phyloP scores from a whole-genome alignment of 2,329 filamentous ascomycete genomes.

The Aspergillus neoniger region DNA sequence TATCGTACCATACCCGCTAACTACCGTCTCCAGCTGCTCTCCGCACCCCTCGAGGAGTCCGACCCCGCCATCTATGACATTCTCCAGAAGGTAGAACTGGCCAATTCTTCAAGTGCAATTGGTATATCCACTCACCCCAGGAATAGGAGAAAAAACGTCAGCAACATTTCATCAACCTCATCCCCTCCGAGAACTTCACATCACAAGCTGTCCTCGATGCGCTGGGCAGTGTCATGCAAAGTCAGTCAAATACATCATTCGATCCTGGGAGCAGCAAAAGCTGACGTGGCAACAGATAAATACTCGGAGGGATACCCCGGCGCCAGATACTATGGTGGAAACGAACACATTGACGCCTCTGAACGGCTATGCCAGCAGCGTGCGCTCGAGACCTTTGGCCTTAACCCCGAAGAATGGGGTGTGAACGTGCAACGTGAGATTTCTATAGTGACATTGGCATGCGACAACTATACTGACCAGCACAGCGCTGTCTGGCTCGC shows the following conservation, averaged over 20 bases:
- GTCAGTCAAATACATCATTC: conserved; percentile 52
- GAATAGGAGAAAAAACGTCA: conserved; percentile 87
- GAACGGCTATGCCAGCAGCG: conserved; percentile 88
- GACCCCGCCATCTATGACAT: conserved; percentile 87
- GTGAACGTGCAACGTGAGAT: conserved; percentile 86
- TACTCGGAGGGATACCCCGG: conserved; percentile 98
- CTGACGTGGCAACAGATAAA: conserved; percentile 66
- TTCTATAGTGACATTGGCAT: background rate
- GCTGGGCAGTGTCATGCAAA: conserved; percentile 92
- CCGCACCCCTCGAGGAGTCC: conserved; percentile 75
- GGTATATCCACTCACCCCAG: conserved; percentile 18
- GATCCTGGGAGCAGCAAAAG: background rate
- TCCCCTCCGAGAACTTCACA: conserved; percentile 94
- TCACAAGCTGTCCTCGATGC: conserved; percentile 91
- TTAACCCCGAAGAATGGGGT: conserved; percentile 86
- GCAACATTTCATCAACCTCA: conserved; percentile 97
- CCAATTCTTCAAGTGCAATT: conserved; percentile 3
- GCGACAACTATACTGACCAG: background rate
- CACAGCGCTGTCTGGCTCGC: conserved; percentile 75
- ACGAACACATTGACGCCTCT: conserved; percentile 90
- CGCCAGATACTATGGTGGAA: conserved; percentile 93
- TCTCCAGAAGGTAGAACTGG: conserved; percentile 71
- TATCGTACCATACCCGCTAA: conserved; percentile 12
- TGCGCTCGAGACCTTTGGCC: conserved; percentile 81
- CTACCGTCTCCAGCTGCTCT: conserved; percentile 64